Percentiles rank a stretch among this genome's conserved stretches.
Conservation (phyloP, 257 asterid species). For the Solanum chiquidenum region DNA sequence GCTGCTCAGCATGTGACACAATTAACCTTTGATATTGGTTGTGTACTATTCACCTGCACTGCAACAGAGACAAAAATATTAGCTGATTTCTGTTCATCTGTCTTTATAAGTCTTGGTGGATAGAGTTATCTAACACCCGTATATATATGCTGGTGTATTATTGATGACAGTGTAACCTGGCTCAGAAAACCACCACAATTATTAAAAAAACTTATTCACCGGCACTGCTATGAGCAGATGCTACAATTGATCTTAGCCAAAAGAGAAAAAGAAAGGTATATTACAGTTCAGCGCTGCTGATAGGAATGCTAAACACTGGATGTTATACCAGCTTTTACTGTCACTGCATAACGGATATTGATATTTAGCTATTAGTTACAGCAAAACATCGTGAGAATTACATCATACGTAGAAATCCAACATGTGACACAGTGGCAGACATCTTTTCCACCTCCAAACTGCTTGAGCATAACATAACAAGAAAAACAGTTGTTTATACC, state of each 20-base stretch:
- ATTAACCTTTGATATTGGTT: not conserved
- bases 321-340: not conserved
- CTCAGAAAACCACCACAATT: not conserved
- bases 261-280: not conserved
- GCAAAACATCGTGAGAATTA: not conserved
- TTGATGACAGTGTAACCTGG: not conserved
- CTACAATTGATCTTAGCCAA: not conserved
- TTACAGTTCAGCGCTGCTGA: not conserved
- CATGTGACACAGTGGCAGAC: not conserved
- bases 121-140: not conserved
- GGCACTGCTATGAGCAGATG: not conserved
- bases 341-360: not conserved
- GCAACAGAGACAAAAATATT: not conserved
- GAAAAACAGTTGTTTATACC: not conserved
- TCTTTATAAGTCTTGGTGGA: not conserved
- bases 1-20: not conserved
- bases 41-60: not conserved
- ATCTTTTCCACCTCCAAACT: not conserved
- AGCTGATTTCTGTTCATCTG: not conserved
- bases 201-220: not conserved
- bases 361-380: not conserved
- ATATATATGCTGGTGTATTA: not conserved
- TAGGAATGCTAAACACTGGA: not conserved
- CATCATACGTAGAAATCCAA: not conserved
- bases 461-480: not conserved